Base-by-base conservation (phyloP, 345 rosid genomes). In the Trapa bicornis region DNA sequence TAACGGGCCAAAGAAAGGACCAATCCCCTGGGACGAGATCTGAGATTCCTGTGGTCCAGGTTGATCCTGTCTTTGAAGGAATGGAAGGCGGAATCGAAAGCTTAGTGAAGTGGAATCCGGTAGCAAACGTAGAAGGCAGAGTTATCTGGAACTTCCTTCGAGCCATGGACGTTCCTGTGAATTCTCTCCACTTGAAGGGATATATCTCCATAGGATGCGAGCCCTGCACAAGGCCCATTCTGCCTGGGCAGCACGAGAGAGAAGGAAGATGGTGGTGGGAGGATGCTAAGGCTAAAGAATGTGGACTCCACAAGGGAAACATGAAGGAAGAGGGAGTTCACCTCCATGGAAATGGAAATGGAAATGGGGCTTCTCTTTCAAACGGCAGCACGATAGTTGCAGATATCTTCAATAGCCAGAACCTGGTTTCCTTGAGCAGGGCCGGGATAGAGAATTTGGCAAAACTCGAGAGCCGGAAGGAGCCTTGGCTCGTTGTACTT, bases 221-320 rank as follows among this genome's bases (percentile, higher is more conserved):
- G 85, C 97, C 99, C 0, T 94, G 99, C 80, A 94, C 99, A 0
- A 86, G 95, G 82, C 81, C 97, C 0, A 92, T 91, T 2, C 91
- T 94, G 35, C 99, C 99, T 0, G 99, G 99, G 37, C 99, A 94
- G 66, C 99, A 91, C 39, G 97, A 94, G 78, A 89, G 99, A 70
- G 99, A 94, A 79, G 99, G 99, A 76, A 87, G 99, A 71, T 94
- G 97, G 99, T 94, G 99, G 99, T 94, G 99, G 99, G 99, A 94
- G 84, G 99, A 91, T 47, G 89, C 99, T 67, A 87, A 78, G 77
- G 96, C 99, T 17, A 91, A 94, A 81, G 99, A 94, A 68, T 94
- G 99, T 39, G 98, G 98, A 38, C 85, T 93, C 43, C 98, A 90
- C 72, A 90, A 88, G 75, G 97, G 96, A 62, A 93, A 93, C 65